Conservation (phyloP, 306 rosid genomes). For the Adenanthera pavonina region DNA sequence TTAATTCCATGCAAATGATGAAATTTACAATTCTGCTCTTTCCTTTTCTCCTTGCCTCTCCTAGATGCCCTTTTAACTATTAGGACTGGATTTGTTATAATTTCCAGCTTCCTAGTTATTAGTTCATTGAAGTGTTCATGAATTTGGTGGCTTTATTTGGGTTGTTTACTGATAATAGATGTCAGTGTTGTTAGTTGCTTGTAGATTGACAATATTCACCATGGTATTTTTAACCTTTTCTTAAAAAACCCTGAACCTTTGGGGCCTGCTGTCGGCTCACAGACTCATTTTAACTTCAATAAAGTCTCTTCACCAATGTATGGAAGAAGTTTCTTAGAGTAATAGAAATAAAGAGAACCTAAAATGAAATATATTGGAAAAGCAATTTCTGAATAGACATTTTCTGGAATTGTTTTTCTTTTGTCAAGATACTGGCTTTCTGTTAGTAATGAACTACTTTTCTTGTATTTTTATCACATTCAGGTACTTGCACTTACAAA, state of each 20-base stretch:
- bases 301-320: background rate
- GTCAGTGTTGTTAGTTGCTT: background rate
- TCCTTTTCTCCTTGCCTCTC: slow-evolving; percentile 22
- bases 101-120: background rate
- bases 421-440: slow-evolving; percentile 26
- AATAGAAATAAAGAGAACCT: slow-evolving; percentile 11
- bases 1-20: slow-evolving; percentile 6
- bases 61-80: background rate
- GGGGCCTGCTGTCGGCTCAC: background rate
- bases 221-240: background rate
- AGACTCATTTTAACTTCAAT: background rate
- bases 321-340: slow-evolving; percentile 14
- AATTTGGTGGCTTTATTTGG: slow-evolving; percentile 6
- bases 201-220: background rate
- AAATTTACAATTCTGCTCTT: background rate
- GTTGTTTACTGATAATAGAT: background rate
- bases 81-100: background rate
- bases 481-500: background rate
- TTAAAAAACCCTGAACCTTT: background rate
- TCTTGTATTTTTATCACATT: background rate
- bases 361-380: background rate
- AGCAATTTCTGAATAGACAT: background rate
- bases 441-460: slow-evolving; percentile 14
- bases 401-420: slow-evolving; percentile 26
- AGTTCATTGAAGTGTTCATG: background rate